Evolutionary conservation across 139 green algal genomes (phyloP).

Genomic region (Medakamo hakoo): DNA sequence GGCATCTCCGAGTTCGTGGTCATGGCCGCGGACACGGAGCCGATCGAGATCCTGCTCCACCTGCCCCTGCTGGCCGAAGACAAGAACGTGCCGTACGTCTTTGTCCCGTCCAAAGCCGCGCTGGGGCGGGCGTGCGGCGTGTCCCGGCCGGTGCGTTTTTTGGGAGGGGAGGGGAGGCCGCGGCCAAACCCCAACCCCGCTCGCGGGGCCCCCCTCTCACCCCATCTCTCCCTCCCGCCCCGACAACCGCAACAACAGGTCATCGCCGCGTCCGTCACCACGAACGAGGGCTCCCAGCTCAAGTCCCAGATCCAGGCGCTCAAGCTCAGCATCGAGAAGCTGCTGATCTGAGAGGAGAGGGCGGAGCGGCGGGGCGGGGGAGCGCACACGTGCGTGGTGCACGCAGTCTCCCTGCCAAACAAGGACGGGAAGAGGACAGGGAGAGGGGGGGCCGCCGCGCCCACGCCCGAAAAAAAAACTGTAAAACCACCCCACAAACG

Average conservation of each 20-base stretch:
- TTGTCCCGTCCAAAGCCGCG: constrained; percentile 93
- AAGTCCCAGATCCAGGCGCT: constrained; percentile 89
- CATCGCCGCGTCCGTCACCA: constrained; percentile 85
- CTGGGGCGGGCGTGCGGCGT: constrained; percentile 95
- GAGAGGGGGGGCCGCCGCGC: background rate
- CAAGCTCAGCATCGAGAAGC: constrained; percentile 91
- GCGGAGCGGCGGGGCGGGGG: no score
- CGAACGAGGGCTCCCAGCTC: constrained; percentile 94
- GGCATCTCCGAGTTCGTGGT: constrained; percentile 96
- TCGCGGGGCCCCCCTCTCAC: no score
- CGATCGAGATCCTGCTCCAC: constrained; percentile 98
- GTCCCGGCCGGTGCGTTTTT: constrained; percentile 43
- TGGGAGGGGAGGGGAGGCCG: background rate
- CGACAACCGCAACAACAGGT: no score
- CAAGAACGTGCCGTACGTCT: constrained; percentile 99
- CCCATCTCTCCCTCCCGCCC: background rate
- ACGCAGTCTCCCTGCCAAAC: no score
- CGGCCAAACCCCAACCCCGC: background rate
- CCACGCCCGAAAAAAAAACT: background rate
- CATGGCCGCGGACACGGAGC: constrained; percentile 95
- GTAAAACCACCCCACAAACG: background rate
- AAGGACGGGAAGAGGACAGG: background rate
- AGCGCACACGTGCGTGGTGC: no score
- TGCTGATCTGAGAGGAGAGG: constrained; percentile 58
- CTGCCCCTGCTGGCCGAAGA: constrained; percentile 95